Percentiles rank a stretch among this genome's conserved stretches.
These are phyloP conservation scores for Neurospora discreta DNA, from an alignment of 495 filamentous ascomycete species.

Conservation along the genomic window DNA sequence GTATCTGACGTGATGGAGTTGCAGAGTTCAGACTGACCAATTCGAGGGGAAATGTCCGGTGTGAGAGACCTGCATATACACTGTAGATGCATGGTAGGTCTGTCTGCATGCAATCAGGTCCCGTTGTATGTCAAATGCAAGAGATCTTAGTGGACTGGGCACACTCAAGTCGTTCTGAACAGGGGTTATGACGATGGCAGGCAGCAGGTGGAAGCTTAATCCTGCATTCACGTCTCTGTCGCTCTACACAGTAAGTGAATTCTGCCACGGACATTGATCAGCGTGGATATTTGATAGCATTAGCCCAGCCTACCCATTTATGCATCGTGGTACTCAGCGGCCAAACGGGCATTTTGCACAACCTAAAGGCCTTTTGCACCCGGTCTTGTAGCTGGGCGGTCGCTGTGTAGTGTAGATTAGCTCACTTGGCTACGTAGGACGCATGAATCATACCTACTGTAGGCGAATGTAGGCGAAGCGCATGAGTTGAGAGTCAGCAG, in stretches of 20 bases:
- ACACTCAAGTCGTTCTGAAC: not conserved
- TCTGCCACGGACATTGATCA: not conserved
- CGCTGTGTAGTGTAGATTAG: not conserved
- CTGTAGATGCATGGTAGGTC: not conserved
- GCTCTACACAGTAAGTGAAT: not conserved
- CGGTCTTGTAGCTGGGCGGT: not conserved
- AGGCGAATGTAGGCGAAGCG: slow-evolving; percentile 15
- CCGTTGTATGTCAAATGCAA: not conserved
- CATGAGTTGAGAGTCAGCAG: slow-evolving; percentile 22
- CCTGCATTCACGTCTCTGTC: not conserved
- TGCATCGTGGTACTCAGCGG: not conserved
- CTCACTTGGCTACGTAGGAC: not conserved
- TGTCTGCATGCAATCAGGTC: not conserved
- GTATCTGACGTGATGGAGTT: not conserved
- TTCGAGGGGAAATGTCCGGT: not conserved
- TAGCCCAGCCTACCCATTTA: not conserved
- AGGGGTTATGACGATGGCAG: not conserved
- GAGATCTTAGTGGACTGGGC: not conserved
- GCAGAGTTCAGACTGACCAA: not conserved
- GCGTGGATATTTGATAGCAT: not conserved
- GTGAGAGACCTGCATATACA: not conserved
- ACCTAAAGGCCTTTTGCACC: not conserved
- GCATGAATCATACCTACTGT: slow-evolving; percentile 18
- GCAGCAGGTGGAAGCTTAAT: not conserved
- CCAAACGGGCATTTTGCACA: not conserved